Evolutionary conservation across 208 protist species (phyloP), one percentile per base, ranked within the genome.

Genomic region (Trypanosoma platydactyli): DNA sequence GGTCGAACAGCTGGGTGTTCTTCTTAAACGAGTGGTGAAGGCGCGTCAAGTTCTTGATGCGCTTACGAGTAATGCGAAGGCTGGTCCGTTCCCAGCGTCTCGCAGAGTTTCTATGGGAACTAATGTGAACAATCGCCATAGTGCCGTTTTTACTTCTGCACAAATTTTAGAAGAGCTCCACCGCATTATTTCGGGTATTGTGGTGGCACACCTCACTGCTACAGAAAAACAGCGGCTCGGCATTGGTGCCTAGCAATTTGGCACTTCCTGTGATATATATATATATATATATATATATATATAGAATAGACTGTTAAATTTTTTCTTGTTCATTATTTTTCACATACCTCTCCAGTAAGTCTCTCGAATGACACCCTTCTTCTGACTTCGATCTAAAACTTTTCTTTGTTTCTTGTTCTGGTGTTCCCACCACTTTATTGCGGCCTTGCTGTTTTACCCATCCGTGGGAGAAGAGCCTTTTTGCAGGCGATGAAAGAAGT

Each of bases 221-320:
- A 57, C 79, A 4, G 88, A 94, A 53, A 89, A 88, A 64, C 82
- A 88, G 55, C 84, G 84, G 2, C 63, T 90, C 13, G 81, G 74
- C 35, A 50, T 94, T 30, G 29, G 13, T 20, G 25, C 27, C 3
- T 58, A 73, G 40, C 16, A 46, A 7, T 41, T 20, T 48, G 2
- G 12, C n/a, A 30, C 52, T 35, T 35, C 7, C 25, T 49, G n/a
- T 3, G 27, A 13, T 59, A 29, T 55, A 44, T 64, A 49, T 30
- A 49, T 15, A 49, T 25, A 45, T 45, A 45, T 18, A 45, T 45
- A 45, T 7, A 45, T 45, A 15, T 7, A 45, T 15, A 45, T 18
- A 45, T 45, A 45, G 15, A n/a, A n/a, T n/a, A n/a, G 41, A 45
- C 41, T 7, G 41, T 45, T 45, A 45, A 18, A 45, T 45, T 45